Evolutionary conservation across 2,329 filamentous ascomycete species (phyloP), one percentile per base, ranked within the genome.

Genomic region (Hypoxylon sp.): DNA sequence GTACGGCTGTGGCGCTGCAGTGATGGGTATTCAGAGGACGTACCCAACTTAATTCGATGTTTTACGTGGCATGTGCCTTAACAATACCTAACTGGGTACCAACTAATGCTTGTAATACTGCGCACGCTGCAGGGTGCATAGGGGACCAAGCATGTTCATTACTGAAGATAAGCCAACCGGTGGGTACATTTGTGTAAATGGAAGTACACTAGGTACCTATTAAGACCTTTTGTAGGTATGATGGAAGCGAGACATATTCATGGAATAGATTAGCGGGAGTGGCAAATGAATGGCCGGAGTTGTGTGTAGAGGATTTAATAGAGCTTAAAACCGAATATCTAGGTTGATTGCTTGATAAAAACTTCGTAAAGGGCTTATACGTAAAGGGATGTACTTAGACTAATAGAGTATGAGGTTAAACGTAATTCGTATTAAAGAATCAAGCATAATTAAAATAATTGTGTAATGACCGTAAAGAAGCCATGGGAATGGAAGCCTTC

Each of bases 21-120:
- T 43, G 37, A 62, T n/a, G n/a, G n/a, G n/a, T 56, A 53, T 47
- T 53, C 45, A 52, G 14, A 58, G 30, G 16, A 43, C 47, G 65
- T 58, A 52, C 54, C 61, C 56, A 64, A 61, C 64, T 47, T 23
- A 62, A 50, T 53, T 37, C 41, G 50, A 51, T 58, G 11, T 57
- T 48, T 56, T 66, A 60, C 64, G 55, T 67, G 30, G 61, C 41
- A 50, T 53, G 45, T 50, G 48, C 45, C 32, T 54, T 23, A 23
- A 61, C 23, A 46, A 29, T 62, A 59, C 65, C 52, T 53, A 53
- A 53, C 46, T 59, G 27, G 52, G 47, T 61, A 58, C 48, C 58
- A 59, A 21, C 54, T 62, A 59, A 62, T 62, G 65, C 61, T 56
- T 51, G 65, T 50, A 64, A 63, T 63, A 61, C 53, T 51, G 62